Conservation (phyloP, 495 filamentous ascomycete species). For the Lophiotrema nucula region DNA sequence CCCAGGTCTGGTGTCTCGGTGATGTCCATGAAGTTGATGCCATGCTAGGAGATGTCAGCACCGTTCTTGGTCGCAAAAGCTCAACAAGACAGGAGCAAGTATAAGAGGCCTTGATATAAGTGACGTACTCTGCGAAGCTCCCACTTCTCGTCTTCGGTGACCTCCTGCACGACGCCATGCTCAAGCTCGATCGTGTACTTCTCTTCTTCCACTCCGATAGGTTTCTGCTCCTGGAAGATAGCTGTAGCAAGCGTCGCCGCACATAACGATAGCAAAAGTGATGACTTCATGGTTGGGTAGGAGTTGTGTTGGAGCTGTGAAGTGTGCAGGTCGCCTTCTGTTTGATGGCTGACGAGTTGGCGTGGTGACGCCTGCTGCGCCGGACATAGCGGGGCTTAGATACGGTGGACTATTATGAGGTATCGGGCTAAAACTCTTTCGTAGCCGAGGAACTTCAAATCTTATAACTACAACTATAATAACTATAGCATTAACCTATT, state of each 20-base stretch:
- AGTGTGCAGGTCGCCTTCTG: neutral
- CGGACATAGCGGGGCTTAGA: slow-evolving; percentile 27
- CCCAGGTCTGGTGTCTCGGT: slow-evolving; percentile 67
- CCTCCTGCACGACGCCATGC: slow-evolving; percentile 79
- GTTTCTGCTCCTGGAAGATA: slow-evolving; percentile 23
- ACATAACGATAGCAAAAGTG: slow-evolving; percentile 22
- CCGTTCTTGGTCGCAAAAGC: slow-evolving; percentile 9
- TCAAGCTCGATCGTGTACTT: slow-evolving; percentile 80
- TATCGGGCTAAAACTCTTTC: too few species aligned
- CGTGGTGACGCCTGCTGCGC: too few species aligned
- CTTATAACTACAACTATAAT: too few species aligned
- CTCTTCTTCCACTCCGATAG: slow-evolving; percentile 38
- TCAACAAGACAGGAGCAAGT: neutral
- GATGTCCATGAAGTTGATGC: slow-evolving; percentile 92
- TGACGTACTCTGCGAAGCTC: slow-evolving; percentile 71
- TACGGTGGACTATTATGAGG: too few species aligned
- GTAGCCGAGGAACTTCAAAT: too few species aligned
- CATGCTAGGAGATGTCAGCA: slow-evolving; percentile 56
- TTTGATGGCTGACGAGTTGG: slow-evolving; percentile 10
- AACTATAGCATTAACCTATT: too few species aligned
- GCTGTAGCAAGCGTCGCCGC: slow-evolving; percentile 23
- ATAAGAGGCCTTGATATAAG: slow-evolving; percentile 3
- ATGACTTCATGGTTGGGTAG: slow-evolving; percentile 27
- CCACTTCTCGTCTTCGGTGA: slow-evolving; percentile 96
- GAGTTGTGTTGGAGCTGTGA: neutral